phyloP scores from a whole-genome alignment of 805 yeast genomes.

The Wickerhamiella brachini region DNA sequence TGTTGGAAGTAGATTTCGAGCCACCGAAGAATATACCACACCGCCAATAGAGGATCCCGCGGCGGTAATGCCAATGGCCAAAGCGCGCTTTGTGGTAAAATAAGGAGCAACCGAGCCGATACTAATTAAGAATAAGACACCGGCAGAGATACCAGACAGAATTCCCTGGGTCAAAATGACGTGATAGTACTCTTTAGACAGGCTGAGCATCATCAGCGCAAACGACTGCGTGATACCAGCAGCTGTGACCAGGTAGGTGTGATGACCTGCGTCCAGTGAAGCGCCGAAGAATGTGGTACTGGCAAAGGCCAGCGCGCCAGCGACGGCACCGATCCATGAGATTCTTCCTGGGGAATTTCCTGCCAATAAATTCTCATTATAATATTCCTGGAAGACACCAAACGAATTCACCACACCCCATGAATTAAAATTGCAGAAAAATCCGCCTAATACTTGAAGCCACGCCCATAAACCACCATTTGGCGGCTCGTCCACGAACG shows the following conservation, averaged over 20 bases:
- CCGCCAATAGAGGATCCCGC: slow-evolving; percentile 43
- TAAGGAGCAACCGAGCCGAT: slow-evolving; percentile 34
- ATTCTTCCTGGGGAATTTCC: slow-evolving; percentile 10
- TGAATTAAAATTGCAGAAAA: slow-evolving; percentile 14
- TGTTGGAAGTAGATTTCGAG: slow-evolving; percentile 27
- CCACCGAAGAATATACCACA: slow-evolving; percentile 33
- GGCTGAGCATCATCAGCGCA: slow-evolving; percentile 22
- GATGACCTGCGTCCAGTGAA: slow-evolving; percentile 20
- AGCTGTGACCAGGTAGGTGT: slow-evolving; percentile 14
- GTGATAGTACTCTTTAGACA: slow-evolving; percentile 33
- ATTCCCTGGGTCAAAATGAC: slow-evolving; percentile 40
- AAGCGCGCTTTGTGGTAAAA: slow-evolving; percentile 31
- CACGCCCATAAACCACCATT: slow-evolving; percentile 19
- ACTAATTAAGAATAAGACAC: slow-evolving; percentile 32
- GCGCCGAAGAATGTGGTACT: slow-evolving; percentile 21
- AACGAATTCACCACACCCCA: slow-evolving; percentile 19
- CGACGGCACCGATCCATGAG: slow-evolving; percentile 17
- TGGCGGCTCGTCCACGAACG: slow-evolving; percentile 10
- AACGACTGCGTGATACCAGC: slow-evolving; percentile 18
- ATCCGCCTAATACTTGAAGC: slow-evolving; percentile 18
- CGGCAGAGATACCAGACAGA: slow-evolving; percentile 33
- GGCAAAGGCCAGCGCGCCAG: slow-evolving; percentile 11
- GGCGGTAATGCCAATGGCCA: slow-evolving; percentile 34
- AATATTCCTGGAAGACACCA: slow-evolving; percentile 19
- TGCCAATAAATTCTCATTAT: slow-evolving; percentile 5